These are phyloP conservation scores for Populus davidiana DNA, from an alignment of 345 rosid genomes.

Conservation along the genomic window DNA sequence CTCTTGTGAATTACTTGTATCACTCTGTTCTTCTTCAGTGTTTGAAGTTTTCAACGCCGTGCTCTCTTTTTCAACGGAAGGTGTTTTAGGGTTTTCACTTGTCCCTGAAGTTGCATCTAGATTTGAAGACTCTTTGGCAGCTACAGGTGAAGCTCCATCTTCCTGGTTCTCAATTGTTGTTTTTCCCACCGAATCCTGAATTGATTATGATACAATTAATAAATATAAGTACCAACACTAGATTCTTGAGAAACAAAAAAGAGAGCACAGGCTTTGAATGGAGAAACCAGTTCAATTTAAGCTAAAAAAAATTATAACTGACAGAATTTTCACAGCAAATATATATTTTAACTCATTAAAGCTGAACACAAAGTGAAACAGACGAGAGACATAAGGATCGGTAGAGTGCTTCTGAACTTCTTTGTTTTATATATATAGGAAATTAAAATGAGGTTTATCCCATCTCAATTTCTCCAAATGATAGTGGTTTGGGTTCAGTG, in stretches of 20 bases:
- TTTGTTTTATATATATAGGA: background rate
- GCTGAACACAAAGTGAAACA: background rate
- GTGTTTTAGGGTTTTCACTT: conserved; percentile 32
- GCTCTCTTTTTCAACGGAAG: conserved; percentile 34
- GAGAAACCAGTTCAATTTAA: background rate
- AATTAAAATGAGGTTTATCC: background rate
- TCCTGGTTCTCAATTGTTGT: conserved; percentile 34
- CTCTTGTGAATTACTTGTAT: conserved; percentile 24
- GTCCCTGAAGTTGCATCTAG: conserved; percentile 36
- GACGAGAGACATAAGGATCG: background rate
- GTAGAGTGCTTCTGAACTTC: background rate
- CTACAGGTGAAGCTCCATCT: conserved; percentile 11
- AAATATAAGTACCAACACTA: background rate
- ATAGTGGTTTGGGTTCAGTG: background rate
- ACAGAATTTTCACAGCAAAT: background rate
- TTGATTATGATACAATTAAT: conserved; percentile 2
- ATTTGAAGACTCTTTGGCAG: conserved; percentile 37
- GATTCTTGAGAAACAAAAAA: background rate
- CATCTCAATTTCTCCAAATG: background rate
- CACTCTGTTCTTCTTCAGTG: conserved; percentile 25
- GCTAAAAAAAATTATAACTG: background rate
- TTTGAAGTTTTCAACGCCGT: conserved; percentile 29
- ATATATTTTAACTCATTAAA: background rate
- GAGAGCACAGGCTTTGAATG: background rate
- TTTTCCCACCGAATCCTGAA: conserved; percentile 42